Evolutionary conservation across 106 monocot species (phyloP).

Genomic region (Gastrodia elata): DNA sequence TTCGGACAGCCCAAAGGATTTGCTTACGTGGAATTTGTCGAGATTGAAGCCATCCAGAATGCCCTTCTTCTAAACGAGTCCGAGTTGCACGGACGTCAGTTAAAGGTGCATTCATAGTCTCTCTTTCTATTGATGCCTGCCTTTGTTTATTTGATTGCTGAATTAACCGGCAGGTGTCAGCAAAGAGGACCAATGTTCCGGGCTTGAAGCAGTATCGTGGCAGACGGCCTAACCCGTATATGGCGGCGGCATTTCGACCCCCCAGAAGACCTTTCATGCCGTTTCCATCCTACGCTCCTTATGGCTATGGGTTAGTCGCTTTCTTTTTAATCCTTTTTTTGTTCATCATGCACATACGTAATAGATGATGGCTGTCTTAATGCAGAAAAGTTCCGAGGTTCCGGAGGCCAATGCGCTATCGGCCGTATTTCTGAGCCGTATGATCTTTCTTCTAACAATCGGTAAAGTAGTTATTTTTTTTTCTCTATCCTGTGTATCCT

Average conservation of each 20-base stretch:
- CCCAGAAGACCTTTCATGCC: constrained; percentile 20
- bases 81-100: constrained; percentile 48
- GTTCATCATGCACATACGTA: neutral
- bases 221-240: constrained; percentile 18
- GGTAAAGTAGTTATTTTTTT: too few species aligned
- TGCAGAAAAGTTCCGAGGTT: constrained; percentile 10
- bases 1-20: constrained; percentile 57
- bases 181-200: constrained; percentile 25
- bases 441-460: neutral
- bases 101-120: constrained; percentile 30
- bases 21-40: constrained; percentile 63
- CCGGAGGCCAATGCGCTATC: constrained; percentile 9
- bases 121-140: neutral
- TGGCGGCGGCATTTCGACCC: constrained; percentile 14
- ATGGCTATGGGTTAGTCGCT: constrained; percentile 5
- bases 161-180: constrained; percentile 15
- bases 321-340: neutral
- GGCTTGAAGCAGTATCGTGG: constrained; percentile 20
- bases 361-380: neutral
- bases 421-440: constrained; percentile 3
- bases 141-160: neutral
- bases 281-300: constrained; percentile 18
- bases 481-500: too few species aligned
- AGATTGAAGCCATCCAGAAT: constrained; percentile 54
- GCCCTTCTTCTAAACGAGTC: constrained; percentile 51